Percentiles rank a stretch among this genome's conserved stretches.
phyloP scores from a whole-genome alignment of 1,284 basidiomycete species.

The Rhodofomes roseus region DNA sequence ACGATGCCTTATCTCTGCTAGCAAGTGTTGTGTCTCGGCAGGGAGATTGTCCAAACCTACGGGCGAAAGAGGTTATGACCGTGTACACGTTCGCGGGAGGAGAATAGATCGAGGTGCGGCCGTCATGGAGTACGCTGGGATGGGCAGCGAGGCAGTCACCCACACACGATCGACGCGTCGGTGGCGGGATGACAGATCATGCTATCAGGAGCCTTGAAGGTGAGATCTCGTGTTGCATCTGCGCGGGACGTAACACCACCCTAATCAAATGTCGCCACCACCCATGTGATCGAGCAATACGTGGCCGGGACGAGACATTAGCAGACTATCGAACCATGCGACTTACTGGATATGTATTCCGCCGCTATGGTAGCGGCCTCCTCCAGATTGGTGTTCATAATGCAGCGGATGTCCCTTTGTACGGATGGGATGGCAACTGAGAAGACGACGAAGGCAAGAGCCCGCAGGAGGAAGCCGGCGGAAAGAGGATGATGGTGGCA shows the following conservation, averaged over 20 bases:
- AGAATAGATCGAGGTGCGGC: not conserved
- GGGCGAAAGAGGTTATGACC: not conserved
- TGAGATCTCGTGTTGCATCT: not conserved
- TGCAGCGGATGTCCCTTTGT: not conserved
- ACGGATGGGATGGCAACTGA: not conserved
- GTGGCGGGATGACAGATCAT: constrained; percentile 6
- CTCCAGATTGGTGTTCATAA: constrained; percentile 44
- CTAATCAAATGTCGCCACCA: not conserved
- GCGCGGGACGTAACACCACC: not conserved
- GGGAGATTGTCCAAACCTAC: constrained; percentile 75
- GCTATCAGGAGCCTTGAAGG: not conserved
- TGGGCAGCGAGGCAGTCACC: not conserved
- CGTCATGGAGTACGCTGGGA: not conserved
- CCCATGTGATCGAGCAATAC: not conserved
- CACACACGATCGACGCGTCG: not conserved
- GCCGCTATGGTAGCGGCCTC: constrained; percentile 67
- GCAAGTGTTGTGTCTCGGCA: constrained; percentile 65
- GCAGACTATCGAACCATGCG: not conserved
- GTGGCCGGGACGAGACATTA: not conserved
- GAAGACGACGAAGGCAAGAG: not conserved
- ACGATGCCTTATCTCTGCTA: constrained; percentile 68
- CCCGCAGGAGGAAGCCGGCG: not conserved
- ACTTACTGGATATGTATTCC: constrained; percentile 69
- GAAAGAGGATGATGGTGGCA: not conserved
- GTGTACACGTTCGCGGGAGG: not conserved